A percentile compares a stretch with the other conserved stretches of the same genome.
Conservation (phyloP, 2,329 filamentous ascomycete species). For the Fusarium sterilihyphosum region DNA sequence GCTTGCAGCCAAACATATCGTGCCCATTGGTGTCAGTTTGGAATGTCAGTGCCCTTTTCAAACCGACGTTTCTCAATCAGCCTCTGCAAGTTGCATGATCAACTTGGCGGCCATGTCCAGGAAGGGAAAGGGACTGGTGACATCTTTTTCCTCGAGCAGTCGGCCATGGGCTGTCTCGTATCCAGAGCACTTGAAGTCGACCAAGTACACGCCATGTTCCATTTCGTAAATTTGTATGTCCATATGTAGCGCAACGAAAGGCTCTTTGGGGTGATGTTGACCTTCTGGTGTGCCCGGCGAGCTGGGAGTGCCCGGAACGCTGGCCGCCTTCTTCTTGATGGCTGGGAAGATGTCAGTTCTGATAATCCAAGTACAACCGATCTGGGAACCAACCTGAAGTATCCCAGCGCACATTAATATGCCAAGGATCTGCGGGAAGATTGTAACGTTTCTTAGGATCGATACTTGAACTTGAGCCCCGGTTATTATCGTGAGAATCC, state of each 20-base stretch:
- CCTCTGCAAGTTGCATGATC: slow-evolving; percentile 91
- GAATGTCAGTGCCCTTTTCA: neutral
- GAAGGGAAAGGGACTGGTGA: slow-evolving; percentile 95
- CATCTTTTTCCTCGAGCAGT: slow-evolving; percentile 88
- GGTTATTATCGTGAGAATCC: slow-evolving; percentile 50
- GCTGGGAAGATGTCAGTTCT: slow-evolving; percentile 41
- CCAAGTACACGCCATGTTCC: slow-evolving; percentile 90
- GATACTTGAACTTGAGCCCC: slow-evolving; percentile 53
- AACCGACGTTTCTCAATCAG: slow-evolving; percentile 59
- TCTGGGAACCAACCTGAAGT: slow-evolving; percentile 75
- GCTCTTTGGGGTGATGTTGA: slow-evolving; percentile 58
- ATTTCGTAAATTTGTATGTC: slow-evolving; percentile 97
- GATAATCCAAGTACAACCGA: no score
- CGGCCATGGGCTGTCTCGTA: slow-evolving; percentile 85
- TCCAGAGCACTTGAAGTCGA: slow-evolving; percentile 98
- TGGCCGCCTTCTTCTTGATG: slow-evolving; percentile 39
- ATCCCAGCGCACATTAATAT: slow-evolving; percentile 88
- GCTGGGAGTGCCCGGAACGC: slow-evolving; percentile 33
- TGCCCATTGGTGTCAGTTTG: neutral
- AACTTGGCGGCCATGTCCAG: slow-evolving; percentile 91
- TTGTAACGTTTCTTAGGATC: slow-evolving; percentile 74
- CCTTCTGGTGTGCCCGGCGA: slow-evolving; percentile 45
- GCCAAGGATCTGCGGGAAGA: slow-evolving; percentile 94
- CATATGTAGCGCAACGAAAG: slow-evolving; percentile 90
- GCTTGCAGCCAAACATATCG: neutral